Evolutionary conservation across 192 early-diverging fungal genomes (phyloP), one percentile per base, ranked within the genome.

Genomic region (Rhizophagus sp.): DNA sequence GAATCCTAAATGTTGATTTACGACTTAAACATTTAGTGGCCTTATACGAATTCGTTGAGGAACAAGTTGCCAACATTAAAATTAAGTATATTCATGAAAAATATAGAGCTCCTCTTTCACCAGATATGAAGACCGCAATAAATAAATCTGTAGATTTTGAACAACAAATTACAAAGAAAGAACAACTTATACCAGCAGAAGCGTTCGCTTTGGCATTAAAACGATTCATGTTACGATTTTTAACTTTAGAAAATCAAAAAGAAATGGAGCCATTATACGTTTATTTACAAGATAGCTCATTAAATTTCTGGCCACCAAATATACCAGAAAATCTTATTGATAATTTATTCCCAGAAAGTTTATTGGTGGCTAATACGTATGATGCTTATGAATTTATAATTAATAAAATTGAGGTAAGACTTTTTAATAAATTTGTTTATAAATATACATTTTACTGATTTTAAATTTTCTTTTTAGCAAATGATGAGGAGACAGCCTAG

Each of bases 181-280:
- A 47, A 19, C 4, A 19, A 47, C 44, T 47, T 47, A 75, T 81
- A 22, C 80, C 80, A 12, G 80, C 80, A 2, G 50, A 49, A 67
- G 73, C 34, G n/a, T 81, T 81, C 24, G 73, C 62, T 52, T 27
- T 27, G 1, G 73, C 80, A 10, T 63, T 81, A 33, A 81, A 81
- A 36, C 15, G 80, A 66, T 81, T 81, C 63, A 76, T 76, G 57
- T 49, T 75, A 61, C 36, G 80, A 50, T 76, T 44, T 25, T 17
- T 81, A 34, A 65, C 74, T 15, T 49, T 24, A 10, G 73, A 66
- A 74, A 39, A 11, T 36, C 25, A 64, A 63, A 44, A 76, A 15
- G 73, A 52, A 41, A 62, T 64, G 19, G 9, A 62, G 22, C 64
- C 44, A 39, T 41, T 75, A 25, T 39, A 9, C 4, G 17, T 65